phyloP scores from a whole-genome alignment of 2,329 filamentous ascomycete species.

The Beauveria australis region DNA sequence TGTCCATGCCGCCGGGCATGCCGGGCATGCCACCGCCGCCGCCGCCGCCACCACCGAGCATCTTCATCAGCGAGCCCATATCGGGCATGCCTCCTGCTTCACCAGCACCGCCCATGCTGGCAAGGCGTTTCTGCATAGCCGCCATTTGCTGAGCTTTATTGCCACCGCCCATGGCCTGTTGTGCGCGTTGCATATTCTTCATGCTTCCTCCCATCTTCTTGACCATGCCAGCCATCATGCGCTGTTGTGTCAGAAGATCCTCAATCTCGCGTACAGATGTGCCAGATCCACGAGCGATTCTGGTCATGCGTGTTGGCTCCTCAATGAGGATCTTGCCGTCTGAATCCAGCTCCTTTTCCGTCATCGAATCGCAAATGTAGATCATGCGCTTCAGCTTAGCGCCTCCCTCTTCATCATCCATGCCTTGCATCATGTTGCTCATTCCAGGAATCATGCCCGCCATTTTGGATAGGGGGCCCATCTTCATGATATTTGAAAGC shows the following conservation, averaged over 20 bases:
- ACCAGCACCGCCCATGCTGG: constrained; percentile 74
- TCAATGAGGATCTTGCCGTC: constrained; percentile 93
- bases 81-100: constrained; percentile 66
- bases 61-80: constrained; percentile 83
- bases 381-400: constrained; percentile 96
- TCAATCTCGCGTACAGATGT: constrained; percentile 90
- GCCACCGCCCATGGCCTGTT: constrained; percentile 80
- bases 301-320: constrained; percentile 85
- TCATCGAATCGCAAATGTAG: constrained; percentile 98
- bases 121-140: constrained; percentile 92
- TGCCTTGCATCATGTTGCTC: constrained; percentile 84
- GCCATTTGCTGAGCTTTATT: constrained; percentile 92
- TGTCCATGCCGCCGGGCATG: constrained; percentile 65
- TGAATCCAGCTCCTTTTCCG: constrained; percentile 85
- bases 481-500: constrained; percentile 98
- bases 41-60: constrained; percentile 61
- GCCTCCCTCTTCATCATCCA: constrained; percentile 95
- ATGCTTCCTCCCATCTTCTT: constrained; percentile 98
- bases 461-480: constrained; percentile 96
- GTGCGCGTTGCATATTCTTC: constrained; percentile 94
- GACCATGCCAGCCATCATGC: constrained; percentile 98
- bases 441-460: constrained; percentile 98
- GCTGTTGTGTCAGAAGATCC: constrained; percentile 92
- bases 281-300: constrained; percentile 81
- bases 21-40: constrained; percentile 60